Evolutionary conservation across 805 yeast species (phyloP), one percentile per base, ranked within the genome.

Genomic region (Nakazawaea laoshanensis): DNA sequence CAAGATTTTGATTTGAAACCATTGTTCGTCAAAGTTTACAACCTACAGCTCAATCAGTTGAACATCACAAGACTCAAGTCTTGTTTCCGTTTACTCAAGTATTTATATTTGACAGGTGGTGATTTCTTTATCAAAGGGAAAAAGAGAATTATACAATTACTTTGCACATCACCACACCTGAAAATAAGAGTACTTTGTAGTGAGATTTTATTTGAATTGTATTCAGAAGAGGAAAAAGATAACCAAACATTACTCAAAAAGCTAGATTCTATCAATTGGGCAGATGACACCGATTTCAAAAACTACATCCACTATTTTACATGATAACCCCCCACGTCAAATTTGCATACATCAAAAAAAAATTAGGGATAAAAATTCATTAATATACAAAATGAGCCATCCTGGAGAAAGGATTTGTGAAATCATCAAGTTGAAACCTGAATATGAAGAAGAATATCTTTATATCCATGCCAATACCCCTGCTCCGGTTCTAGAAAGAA

Each of bases 21-120:
- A 1, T 48, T 76, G 4, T 70, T 59, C 28, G 58, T 70, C 2
- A 53, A 74, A 19, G 51, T 70, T 4, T 74, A 64, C 55, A 79
- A 79, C 45, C 49, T 74, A 21, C 79, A 77, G 34, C 53, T 79
- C 21, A 67, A 66, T 37, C 67, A 74, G 1, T 47, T 59, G 4
- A 63, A 61, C 32, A 28, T 57, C 6, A 36, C 50, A 0, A 49
- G 75, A 26, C 39, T 74, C 1, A 42, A 50, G 1, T 43, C 59
- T 10, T 65, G 67, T 0, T 46, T 75, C 4, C 52, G 58, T 32
- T 40, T 74, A 0, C 66, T 77, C 40, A 65, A 63, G 5, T 53
- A 55, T 27, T 35, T 77, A 20, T 45, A 45, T 22, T 17, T 44
- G 12, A 16, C 23, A 12, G 37, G 45, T 25, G 34, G 41, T 4